Evolutionary conservation across 495 filamentous ascomycete genomes (phyloP).

Genomic region (Penicillium riverlandense): DNA sequence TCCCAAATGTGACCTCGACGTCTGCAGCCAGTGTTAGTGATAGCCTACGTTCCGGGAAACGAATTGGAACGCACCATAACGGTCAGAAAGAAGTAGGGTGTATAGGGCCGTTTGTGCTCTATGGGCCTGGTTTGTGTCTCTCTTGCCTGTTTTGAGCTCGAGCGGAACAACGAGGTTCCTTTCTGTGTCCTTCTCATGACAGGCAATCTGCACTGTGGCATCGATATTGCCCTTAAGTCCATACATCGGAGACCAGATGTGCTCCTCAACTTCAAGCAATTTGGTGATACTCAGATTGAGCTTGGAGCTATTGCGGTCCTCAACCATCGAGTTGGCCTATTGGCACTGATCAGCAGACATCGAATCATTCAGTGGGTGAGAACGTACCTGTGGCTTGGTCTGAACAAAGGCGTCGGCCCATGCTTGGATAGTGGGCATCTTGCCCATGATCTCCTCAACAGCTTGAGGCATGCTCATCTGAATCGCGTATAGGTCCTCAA

Average conservation of each 20-base stretch:
- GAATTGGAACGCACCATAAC: conserved; percentile 57
- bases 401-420: conserved; percentile 83
- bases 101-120: conserved; percentile 93
- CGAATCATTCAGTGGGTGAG: background rate
- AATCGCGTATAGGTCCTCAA: conserved; percentile 82
- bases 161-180: conserved; percentile 81
- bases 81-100: conserved; percentile 84
- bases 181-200: conserved; percentile 54
- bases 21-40: conserved; percentile 40
- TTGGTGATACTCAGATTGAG: conserved; percentile 83
- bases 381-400: conserved; percentile 58
- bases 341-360: conserved; percentile 7
- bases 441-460: conserved; percentile 67
- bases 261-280: conserved; percentile 92
- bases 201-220: conserved; percentile 89
- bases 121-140: conserved; percentile 64
- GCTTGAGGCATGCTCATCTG: conserved; percentile 66
- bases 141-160: conserved; percentile 90
- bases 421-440: conserved; percentile 64
- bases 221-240: conserved; percentile 97
- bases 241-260: conserved; percentile 95
- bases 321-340: conserved; percentile 64
- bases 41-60: background rate
- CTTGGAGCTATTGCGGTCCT: conserved; percentile 65
- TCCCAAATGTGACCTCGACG: conserved; percentile 76